Conservation (phyloP, 345 rosid genomes). For the Eucalyptus pauciflora region DNA sequence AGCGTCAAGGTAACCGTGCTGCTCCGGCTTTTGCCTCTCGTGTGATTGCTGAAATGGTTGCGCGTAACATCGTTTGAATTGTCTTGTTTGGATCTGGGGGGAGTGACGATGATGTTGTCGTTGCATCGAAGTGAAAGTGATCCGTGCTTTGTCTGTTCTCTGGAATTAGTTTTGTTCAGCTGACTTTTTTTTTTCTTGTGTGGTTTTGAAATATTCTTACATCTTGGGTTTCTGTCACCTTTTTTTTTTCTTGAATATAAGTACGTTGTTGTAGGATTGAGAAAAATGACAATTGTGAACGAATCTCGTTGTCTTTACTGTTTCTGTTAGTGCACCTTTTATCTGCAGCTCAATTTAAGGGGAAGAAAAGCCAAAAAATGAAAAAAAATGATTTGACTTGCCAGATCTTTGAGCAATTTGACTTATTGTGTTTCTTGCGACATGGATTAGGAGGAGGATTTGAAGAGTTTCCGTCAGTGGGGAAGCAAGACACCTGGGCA, state of each 20-base stretch:
- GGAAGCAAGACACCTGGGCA: conserved; percentile 99
- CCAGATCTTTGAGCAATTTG: background rate
- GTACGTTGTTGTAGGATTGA: background rate
- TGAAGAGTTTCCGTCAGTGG: conserved; percentile 88
- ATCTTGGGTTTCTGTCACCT: background rate
- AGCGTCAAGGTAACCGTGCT: conserved; percentile 41
- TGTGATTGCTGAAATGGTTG: background rate
- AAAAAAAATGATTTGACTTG: background rate
- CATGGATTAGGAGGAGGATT: conserved; percentile 69
- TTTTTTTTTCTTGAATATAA: background rate
- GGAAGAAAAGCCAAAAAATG: background rate
- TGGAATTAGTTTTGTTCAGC: background rate
- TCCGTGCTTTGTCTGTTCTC: background rate
- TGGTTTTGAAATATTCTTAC: background rate
- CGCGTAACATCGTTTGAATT: background rate
- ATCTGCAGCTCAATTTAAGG: background rate
- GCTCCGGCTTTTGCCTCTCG: background rate
- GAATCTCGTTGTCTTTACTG: background rate
- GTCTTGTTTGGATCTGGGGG: background rate
- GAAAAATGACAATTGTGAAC: background rate
- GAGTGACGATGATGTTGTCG: background rate
- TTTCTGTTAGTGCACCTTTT: background rate
- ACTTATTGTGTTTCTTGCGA: background rate
- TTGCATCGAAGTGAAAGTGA: background rate
- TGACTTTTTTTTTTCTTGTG: background rate